A percentile compares a stretch with the other conserved stretches of the same genome.
phyloP scores from a whole-genome alignment of 208 protist species.

The Crithidia bombi region DNA sequence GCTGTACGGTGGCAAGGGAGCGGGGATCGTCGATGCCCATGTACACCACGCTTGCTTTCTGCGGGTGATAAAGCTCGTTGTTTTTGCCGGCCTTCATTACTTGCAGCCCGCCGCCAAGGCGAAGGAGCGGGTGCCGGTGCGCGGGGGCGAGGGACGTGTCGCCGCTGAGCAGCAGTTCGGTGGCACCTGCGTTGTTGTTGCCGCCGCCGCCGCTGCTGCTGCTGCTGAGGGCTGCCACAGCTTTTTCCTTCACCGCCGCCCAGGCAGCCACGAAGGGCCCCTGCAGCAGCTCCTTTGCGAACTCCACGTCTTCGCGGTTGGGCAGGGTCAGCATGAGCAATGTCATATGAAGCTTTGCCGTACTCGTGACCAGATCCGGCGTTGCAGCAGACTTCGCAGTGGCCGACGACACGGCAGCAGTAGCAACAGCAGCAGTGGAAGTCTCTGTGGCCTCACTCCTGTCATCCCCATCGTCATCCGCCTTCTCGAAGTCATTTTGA shows the following conservation, averaged over 20 bases:
- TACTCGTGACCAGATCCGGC: conserved; percentile 53
- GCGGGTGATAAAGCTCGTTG: conserved; percentile 28
- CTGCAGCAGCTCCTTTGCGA: conserved; percentile 59
- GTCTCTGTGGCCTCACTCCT: background rate
- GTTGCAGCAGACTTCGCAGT: conserved; percentile 2
- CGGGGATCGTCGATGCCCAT: conserved; percentile 60
- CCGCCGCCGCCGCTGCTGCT: background rate
- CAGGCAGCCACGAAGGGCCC: conserved; percentile 27
- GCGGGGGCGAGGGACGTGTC: background rate
- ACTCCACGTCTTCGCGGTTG: conserved; percentile 47
- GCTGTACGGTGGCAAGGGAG: conserved; percentile 32
- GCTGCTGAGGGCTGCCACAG: background rate
- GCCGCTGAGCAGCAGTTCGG: conserved; percentile 18
- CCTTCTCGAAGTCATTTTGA: conserved; percentile 1
- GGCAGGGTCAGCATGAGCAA: conserved; percentile 71
- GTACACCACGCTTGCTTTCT: conserved; percentile 75
- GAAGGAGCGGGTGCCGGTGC: conserved; percentile 30
- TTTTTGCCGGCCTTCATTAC: conserved; percentile 44
- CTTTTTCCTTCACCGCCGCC: conserved; percentile 26
- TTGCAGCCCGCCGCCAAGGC: conserved; percentile 51
- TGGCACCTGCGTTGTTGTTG: background rate
- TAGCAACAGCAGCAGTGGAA: too few species aligned
- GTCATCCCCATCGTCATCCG: background rate
- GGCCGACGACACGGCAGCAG: too few species aligned
- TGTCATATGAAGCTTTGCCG: conserved; percentile 70